phyloP scores from a whole-genome alignment of 1,139 yeast species.

The Zygoascus sp. region DNA sequence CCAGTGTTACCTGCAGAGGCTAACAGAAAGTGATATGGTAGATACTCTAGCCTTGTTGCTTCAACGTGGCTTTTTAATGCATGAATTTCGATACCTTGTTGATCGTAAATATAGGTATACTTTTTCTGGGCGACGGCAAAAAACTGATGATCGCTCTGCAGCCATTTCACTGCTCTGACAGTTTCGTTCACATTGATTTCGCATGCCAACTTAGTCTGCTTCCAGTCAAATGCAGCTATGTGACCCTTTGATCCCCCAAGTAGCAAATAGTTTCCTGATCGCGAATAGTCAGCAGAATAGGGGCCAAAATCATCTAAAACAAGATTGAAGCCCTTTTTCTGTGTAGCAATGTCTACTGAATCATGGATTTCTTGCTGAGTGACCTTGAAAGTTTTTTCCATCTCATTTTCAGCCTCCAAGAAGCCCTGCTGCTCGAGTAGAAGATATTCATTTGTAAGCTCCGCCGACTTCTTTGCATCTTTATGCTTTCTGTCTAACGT shows the following conservation, averaged over 20 bases:
- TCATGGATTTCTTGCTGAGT: conserved; percentile 72
- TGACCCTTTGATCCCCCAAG: conserved; percentile 92
- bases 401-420: conserved; percentile 81
- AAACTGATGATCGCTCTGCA: conserved; percentile 80
- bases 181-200: conserved; percentile 87
- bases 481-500: conserved; percentile 68
- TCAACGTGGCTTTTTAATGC: conserved; percentile 87
- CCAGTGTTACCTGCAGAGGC: conserved; percentile 90
- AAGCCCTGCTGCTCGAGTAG: conserved; percentile 80
- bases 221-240: conserved; percentile 95
- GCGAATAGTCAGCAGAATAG: conserved; percentile 70
- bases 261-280: conserved; percentile 81
- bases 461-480: conserved; percentile 76
- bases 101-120: conserved; percentile 87
- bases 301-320: conserved; percentile 81
- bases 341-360: conserved; percentile 74
- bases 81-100: conserved; percentile 87
- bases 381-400: conserved; percentile 88
- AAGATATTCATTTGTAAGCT: conserved; percentile 71
- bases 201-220: conserved; percentile 72
- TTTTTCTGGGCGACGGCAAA: conserved; percentile 97
- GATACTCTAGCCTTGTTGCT: conserved; percentile 72
- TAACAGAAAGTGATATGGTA: conserved; percentile 87
- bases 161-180: conserved; percentile 79
- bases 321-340: conserved; percentile 67